These are phyloP conservation scores for Pholiota microspora DNA, from an alignment of 768 basidiomycete species.

Conservation along the genomic window DNA sequence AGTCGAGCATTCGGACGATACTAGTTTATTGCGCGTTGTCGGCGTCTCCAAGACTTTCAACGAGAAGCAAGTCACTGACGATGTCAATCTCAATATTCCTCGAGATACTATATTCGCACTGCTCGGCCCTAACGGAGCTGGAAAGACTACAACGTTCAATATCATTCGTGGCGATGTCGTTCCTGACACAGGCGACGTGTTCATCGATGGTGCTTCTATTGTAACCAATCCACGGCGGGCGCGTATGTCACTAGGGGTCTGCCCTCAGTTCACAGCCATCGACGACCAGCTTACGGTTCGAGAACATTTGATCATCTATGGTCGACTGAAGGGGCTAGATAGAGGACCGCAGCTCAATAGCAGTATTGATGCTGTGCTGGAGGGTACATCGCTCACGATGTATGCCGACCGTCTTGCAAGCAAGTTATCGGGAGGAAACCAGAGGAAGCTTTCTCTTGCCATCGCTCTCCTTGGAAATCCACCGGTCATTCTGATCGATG, in stretches of 20 bases:
- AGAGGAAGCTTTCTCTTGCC: constrained; percentile 71
- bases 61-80: constrained; percentile 59
- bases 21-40: constrained; percentile 63
- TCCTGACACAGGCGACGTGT: constrained; percentile 66
- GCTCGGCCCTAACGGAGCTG: constrained; percentile 81
- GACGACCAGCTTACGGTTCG: constrained; percentile 75
- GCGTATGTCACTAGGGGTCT: constrained; percentile 72
- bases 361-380: constrained; percentile 57
- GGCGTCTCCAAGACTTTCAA: constrained; percentile 61
- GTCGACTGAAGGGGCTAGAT: constrained; percentile 65
- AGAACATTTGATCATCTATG: constrained; percentile 72
- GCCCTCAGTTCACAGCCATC: constrained; percentile 83
- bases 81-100: constrained; percentile 67
- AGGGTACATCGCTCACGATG: constrained; percentile 50
- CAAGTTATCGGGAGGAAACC: constrained; percentile 76
- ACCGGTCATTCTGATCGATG: constrained; percentile 74
- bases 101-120: constrained; percentile 64
- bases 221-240: constrained; percentile 57
- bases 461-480: constrained; percentile 62
- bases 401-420: constrained; percentile 73
- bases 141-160: constrained; percentile 81
- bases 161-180: constrained; percentile 74
- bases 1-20: constrained; percentile 32
- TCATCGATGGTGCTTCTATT: constrained; percentile 65
- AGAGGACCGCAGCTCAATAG: constrained; percentile 43